Percentiles rank a stretch among this genome's conserved stretches.
phyloP scores from a whole-genome alignment of 139 green algal genomes.

The Tetradesmus lagerheimii region DNA sequence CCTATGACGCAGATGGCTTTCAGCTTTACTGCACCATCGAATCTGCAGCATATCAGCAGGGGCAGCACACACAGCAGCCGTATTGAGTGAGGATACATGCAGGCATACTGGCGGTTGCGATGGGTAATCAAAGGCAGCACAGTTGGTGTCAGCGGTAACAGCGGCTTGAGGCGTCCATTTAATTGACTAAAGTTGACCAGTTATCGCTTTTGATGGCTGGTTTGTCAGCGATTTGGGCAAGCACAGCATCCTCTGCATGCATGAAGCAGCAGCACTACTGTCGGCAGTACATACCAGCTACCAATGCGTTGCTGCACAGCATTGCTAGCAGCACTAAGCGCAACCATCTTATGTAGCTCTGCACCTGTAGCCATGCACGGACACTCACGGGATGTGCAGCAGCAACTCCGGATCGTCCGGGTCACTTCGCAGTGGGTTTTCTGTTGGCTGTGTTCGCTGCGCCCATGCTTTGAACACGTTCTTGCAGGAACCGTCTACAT shows the following conservation, averaged over 20 bases:
- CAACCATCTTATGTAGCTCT: neutral
- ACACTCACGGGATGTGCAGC: conserved; percentile 83
- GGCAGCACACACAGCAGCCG: neutral
- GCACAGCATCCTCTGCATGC: too few species aligned
- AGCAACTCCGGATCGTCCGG: conserved; percentile 93
- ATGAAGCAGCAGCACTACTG: neutral
- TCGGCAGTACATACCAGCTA: neutral
- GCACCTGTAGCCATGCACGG: neutral
- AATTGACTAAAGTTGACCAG: too few species aligned
- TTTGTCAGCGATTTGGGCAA: too few species aligned
- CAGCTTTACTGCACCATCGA: conserved; percentile 88
- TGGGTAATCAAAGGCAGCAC: too few species aligned
- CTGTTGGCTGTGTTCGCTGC: conserved; percentile 62
- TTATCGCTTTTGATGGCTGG: too few species aligned
- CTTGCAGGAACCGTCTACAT: conserved; percentile 61
- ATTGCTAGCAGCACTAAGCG: neutral
- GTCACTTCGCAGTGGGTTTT: conserved; percentile 70
- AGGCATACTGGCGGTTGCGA: neutral
- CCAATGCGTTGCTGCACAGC: neutral
- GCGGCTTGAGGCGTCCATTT: too few species aligned
- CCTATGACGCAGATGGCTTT: conserved; percentile 87
- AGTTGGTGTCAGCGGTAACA: too few species aligned
- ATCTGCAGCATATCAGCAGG: conserved; percentile 55
- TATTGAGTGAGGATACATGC: neutral
- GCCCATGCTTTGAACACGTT: conserved; percentile 77